Evolutionary conservation across 2,329 filamentous ascomycete genomes (phyloP), one percentile per base, ranked within the genome.

Genomic region (Alternaria sp.): DNA sequence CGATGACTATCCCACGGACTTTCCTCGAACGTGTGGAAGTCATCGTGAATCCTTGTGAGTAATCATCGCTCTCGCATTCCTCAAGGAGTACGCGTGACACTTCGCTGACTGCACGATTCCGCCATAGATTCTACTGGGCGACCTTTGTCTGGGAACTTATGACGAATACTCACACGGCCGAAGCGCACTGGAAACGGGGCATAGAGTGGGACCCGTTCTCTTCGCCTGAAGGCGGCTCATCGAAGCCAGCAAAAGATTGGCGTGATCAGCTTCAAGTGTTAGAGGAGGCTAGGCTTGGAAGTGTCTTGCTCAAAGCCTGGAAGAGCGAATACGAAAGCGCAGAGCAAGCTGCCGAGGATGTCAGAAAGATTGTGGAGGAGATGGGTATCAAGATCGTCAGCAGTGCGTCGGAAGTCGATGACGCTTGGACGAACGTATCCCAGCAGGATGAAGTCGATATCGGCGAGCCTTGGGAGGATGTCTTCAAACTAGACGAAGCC

Each of bases 271-370:
- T 47, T 1, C 52, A 64, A 51, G 49, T 58, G 21, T 12, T 67
- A 25, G 59, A 66, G 5, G 59, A 66, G 13, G 62, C 46, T 32
- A 52, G 65, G 23, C 50, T 66, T 10, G 59, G 62, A 6, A 58
- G 13, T 19, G 30, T 67, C 2, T 17, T 63, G 15, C 50, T 58
- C 12, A 58, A 66, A 12, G 57, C 63, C 15, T 66, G 56, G 57
- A 66, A 65, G 17, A 15, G 15, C 13, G 26, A 46, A 6, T 61
- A 64, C 43, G 19, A 54, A 51, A 68, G 54, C 13, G 57, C 57
- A 8, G 52, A 52, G 23, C 49, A 65, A 15, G 57, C 52, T 4
- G 45, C 44, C 17, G 44, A 61, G 25, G 57, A 59, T 15, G 44
- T 64, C 10, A 54, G 49, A 19, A 19, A 11, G 4, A 51, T 56